Percentiles rank a stretch among this genome's conserved stretches.
Conservation (phyloP, 192 early-diverging fungal genomes). For the Geranomyces variabilis region DNA sequence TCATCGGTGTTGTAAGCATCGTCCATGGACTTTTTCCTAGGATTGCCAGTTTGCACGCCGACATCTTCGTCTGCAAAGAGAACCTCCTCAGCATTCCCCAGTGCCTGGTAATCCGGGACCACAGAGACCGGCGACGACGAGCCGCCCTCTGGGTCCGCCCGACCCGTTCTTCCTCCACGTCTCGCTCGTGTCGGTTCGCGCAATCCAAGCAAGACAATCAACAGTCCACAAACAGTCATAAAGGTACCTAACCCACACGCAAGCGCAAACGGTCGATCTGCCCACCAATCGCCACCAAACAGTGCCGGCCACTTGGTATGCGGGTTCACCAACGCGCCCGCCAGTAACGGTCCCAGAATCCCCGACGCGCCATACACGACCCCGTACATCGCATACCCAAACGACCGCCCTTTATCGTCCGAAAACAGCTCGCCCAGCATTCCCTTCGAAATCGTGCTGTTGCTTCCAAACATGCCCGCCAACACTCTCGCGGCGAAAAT, state of each 20-base stretch:
- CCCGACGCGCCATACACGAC: conserved; percentile 47
- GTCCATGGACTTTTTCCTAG: too few species aligned
- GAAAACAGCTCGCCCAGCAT: conserved; percentile 45
- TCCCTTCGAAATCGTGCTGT: conserved; percentile 55
- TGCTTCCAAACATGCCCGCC: conserved; percentile 52
- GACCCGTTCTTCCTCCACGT: not conserved
- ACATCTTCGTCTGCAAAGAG: not conserved
- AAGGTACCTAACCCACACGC: conserved; percentile 23
- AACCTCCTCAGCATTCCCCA: not conserved
- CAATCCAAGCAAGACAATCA: conserved; percentile 1
- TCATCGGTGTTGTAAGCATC: too few species aligned
- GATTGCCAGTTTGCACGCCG: too few species aligned
- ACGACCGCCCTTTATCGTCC: conserved; percentile 36
- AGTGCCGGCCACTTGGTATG: not conserved
- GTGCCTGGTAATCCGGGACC: conserved; percentile 1
- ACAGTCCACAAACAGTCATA: conserved; percentile 17
- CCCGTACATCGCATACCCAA: conserved; percentile 54
- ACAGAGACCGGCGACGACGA: not conserved
- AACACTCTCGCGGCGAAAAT: conserved; percentile 39
- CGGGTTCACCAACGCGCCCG: conserved; percentile 34
- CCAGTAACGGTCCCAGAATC: conserved; percentile 50
- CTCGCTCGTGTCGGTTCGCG: conserved; percentile 1
- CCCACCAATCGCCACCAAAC: conserved; percentile 22
- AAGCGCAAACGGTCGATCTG: conserved; percentile 24
- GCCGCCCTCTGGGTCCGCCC: not conserved